Evolutionary conservation across 805 yeast genomes (phyloP).

Genomic region (Nakazawaea wyomingensis): DNA sequence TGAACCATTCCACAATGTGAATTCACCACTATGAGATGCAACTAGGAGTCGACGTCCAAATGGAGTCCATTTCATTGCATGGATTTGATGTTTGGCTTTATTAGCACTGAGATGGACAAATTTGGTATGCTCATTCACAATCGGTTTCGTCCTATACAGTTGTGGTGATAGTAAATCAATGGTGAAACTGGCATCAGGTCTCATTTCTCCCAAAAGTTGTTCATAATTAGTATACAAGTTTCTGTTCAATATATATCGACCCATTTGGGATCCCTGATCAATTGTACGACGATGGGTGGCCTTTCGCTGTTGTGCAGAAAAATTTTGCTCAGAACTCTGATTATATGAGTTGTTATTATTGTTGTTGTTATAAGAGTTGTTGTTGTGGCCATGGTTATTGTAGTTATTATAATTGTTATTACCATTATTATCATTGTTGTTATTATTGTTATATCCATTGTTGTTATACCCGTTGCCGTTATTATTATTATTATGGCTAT

Average conservation of each 20-base stretch:
- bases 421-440: neutral
- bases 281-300: constrained; percentile 62
- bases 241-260: constrained; percentile 51
- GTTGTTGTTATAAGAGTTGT: neutral
- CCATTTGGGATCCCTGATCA: constrained; percentile 74
- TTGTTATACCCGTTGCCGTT: neutral
- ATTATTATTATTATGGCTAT: no score
- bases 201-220: constrained; percentile 42
- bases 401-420: neutral
- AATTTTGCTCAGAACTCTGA: neutral
- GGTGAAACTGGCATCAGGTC: constrained; percentile 67
- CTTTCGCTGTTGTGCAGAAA: constrained; percentile 37
- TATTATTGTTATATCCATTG: neutral
- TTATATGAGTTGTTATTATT: neutral
- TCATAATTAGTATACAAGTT: constrained; percentile 35
- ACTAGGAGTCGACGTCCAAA: constrained; percentile 89
- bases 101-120: constrained; percentile 89
- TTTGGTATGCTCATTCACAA: constrained; percentile 66
- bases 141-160: constrained; percentile 46
- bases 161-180: constrained; percentile 62
- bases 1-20: constrained; percentile 94
- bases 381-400: neutral
- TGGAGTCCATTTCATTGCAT: constrained; percentile 93
- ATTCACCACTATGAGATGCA: constrained; percentile 90
- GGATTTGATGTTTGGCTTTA: constrained; percentile 86